Percentiles rank a stretch among this genome's conserved stretches.
Evolutionary conservation across 371 early-diverging fungal genomes (phyloP).

Genomic region (Mortierella sp.): DNA sequence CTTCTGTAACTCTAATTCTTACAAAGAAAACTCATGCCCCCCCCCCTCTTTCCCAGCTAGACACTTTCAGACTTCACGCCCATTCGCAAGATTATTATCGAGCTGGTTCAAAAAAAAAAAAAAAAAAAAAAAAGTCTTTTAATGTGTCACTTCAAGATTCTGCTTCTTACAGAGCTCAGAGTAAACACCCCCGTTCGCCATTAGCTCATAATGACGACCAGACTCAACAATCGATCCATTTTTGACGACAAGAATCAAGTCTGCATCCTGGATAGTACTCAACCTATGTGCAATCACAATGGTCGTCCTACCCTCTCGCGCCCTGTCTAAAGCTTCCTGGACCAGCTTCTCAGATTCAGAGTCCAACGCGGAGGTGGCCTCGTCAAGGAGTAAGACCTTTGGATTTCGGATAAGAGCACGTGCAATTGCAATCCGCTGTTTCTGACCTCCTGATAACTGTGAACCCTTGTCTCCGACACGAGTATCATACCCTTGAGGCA

Average conservation of each 20-base stretch:
- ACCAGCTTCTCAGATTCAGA: constrained; percentile 87
- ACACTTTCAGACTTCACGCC: too few relatives aligned
- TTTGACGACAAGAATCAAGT: constrained; percentile 75
- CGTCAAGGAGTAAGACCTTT: constrained; percentile 90
- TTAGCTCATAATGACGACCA: constrained; percentile 79
- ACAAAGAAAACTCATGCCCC: too few relatives aligned
- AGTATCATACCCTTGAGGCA: constrained; percentile 81
- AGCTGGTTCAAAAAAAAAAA: too few relatives aligned
- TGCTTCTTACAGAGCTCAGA: constrained; percentile 44
- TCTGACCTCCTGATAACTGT: constrained; percentile 69
- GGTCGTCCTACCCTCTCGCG: constrained; percentile 70
- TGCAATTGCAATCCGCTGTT: constrained; percentile 69
- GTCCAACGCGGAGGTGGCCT: constrained; percentile 94
- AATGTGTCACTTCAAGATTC: constrained; percentile 37
- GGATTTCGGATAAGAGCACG: constrained; percentile 79
- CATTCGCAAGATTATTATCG: too few relatives aligned
- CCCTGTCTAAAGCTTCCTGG: constrained; percentile 82
- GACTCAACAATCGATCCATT: constrained; percentile 80
- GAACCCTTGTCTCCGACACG: constrained; percentile 75
- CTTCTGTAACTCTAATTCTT: too few relatives aligned
- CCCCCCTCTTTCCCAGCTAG: too few relatives aligned
- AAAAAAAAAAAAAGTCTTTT: background rate
- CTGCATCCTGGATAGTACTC: constrained; percentile 75
- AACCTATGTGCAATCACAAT: constrained; percentile 74
- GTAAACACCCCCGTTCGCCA: constrained; percentile 50